These are phyloP conservation scores for Talaromyces liani DNA, from an alignment of 495 filamentous ascomycete genomes.

Conservation along the genomic window DNA sequence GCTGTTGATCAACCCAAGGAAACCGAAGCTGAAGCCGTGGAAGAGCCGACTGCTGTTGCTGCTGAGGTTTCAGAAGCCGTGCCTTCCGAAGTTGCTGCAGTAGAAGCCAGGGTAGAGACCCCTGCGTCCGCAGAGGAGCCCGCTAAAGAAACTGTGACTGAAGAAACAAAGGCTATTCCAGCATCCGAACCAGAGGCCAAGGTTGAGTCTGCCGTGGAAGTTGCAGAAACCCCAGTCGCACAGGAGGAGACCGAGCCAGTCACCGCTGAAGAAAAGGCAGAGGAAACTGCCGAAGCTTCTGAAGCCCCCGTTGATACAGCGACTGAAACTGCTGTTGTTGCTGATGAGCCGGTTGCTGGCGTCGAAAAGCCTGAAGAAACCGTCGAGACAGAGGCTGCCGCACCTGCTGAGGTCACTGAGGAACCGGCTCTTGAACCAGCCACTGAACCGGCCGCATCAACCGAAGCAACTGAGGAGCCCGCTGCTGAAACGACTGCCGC, in stretches of 20 bases:
- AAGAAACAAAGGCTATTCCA: neutral
- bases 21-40: neutral
- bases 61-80: neutral
- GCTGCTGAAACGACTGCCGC: slow-evolving; percentile 14
- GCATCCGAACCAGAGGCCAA: neutral
- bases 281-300: slow-evolving; percentile 6
- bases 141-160: neutral
- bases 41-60: neutral
- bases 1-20: neutral
- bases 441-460: slow-evolving; percentile 8
- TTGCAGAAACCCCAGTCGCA: neutral
- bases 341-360: slow-evolving; percentile 7
- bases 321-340: slow-evolving; percentile 1
- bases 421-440: slow-evolving; percentile 2
- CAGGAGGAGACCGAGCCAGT: neutral
- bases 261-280: slow-evolving; percentile 11
- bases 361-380: slow-evolving; percentile 11
- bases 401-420: slow-evolving; percentile 4
- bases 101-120: no score
- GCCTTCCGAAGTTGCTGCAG: no score
- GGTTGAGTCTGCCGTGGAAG: neutral
- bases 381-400: slow-evolving; percentile 7
- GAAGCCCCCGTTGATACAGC: neutral
- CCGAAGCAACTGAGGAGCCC: slow-evolving; percentile 4
- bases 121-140: neutral